phyloP scores from a whole-genome alignment of 2,329 filamentous ascomycete species.

The Microcyclospora pomicola region DNA sequence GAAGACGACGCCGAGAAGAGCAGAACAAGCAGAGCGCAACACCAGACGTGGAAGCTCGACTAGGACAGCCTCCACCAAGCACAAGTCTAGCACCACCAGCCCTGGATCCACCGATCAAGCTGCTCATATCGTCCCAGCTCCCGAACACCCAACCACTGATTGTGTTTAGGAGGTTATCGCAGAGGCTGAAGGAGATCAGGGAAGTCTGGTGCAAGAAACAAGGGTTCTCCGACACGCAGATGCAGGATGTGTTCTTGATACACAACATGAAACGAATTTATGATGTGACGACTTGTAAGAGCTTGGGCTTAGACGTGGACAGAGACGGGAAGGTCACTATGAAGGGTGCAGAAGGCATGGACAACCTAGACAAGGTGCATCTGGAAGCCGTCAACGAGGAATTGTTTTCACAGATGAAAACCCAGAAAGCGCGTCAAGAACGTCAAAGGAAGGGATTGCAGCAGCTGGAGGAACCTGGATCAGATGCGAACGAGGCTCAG shows the following conservation, averaged over 20 bases:
- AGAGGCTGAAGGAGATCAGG: conserved; percentile 53
- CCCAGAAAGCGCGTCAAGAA: conserved; percentile 29
- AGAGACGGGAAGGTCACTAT: conserved; percentile 25
- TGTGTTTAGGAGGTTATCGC: conserved; percentile 52
- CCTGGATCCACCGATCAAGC: conserved; percentile 41
- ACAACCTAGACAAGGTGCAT: conserved; percentile 47
- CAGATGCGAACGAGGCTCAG: conserved; percentile 6
- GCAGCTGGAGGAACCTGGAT: conserved; percentile 1
- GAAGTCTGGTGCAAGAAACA: conserved; percentile 57
- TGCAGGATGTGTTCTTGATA: conserved; percentile 55
- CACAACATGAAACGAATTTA: conserved; percentile 64
- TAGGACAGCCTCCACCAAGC: conserved; percentile 4
- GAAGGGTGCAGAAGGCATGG: conserved; percentile 35
- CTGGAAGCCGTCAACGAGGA: conserved; percentile 66
- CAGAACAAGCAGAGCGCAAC: conserved; percentile 7
- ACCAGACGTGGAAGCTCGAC: conserved; percentile 4
- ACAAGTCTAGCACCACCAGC: conserved; percentile 8
- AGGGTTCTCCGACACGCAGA: conserved; percentile 34
- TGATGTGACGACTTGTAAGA: conserved; percentile 58
- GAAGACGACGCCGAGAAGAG: conserved; percentile 17
- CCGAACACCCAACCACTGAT: conserved; percentile 46
- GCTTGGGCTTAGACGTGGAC: conserved; percentile 46
- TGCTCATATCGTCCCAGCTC: conserved; percentile 57
- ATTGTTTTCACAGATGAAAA: conserved; percentile 38
- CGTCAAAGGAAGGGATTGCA: conserved; percentile 2